Evolutionary conservation across 768 basidiomycete genomes (phyloP).

Genomic region (Phlebiopsis flavidoalba): DNA sequence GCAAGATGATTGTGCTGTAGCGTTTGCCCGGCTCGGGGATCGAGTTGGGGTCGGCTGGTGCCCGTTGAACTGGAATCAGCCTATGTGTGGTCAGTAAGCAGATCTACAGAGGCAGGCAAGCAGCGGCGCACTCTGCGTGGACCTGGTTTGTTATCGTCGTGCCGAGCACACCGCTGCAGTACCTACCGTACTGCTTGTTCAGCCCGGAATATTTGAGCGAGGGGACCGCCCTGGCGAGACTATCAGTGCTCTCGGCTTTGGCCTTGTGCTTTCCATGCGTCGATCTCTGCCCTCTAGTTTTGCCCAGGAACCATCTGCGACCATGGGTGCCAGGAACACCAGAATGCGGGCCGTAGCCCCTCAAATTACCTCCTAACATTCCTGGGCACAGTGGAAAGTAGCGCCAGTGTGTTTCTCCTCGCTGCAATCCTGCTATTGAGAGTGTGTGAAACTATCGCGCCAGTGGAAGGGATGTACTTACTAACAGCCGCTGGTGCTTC

Average conservation of each 20-base stretch:
- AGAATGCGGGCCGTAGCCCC: conserved; percentile 2
- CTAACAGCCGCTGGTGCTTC: conserved; percentile 9
- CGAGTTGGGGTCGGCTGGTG: not conserved
- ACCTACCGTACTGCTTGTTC: conserved; percentile 8
- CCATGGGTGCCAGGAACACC: conserved; percentile 5
- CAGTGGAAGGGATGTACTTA: not conserved
- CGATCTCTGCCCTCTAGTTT: not conserved
- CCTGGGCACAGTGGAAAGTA: conserved; percentile 4
- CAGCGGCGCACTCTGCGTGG: not conserved
- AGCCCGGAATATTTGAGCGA: not conserved
- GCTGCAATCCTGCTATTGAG: not conserved
- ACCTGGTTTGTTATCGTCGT: not conserved
- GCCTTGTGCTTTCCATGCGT: conserved; percentile 2
- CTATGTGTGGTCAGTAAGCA: not conserved
- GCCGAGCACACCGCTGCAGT: not conserved
- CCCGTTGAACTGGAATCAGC: conserved; percentile 2
- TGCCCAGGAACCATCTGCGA: not conserved
- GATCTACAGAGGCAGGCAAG: not conserved
- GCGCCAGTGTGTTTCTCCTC: not conserved
- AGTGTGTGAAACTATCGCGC: not conserved
- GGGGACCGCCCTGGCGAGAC: conserved; percentile 1
- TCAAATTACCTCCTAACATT: too few species aligned
- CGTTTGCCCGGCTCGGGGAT: conserved; percentile 12
- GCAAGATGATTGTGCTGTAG: conserved; percentile 22
- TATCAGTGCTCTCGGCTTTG: not conserved